Base-by-base conservation (phyloP, 805 yeast genomes). In the Yarrowia sp. region DNA sequence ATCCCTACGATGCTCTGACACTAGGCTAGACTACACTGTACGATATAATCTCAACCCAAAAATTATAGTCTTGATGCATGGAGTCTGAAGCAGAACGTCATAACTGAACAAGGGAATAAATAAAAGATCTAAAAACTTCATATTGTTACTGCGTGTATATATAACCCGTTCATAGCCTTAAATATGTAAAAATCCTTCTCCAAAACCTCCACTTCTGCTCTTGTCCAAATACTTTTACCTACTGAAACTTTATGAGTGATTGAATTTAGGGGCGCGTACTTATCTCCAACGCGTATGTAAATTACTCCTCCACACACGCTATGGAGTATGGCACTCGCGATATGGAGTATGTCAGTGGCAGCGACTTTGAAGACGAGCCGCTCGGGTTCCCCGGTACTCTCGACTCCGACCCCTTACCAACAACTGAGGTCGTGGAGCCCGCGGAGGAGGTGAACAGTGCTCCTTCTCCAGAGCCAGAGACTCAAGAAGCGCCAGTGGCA, bases 321-420 rank as follows among this genome's bases (percentile, higher is more conserved):
- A 54, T 54, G 61, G 59, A 51, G 59, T 14, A 35, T 51, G 54
- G 32, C 54, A 30, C 38, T 32, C 38, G 54, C 54, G 54, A 22
- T 40, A 51, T 51, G 58, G 61, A 54, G 33, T 26, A 54, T 19
- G 33, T 54, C 46, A 54, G 61, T 38, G 61, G 61, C 61, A 54
- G 61, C 19, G 61, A 54, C 61, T 54, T 54, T 38, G 61, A 54
- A 46, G 61, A 54, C 46, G 61, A 54, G 61, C 35, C 21, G 24
- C 46, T 54, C 46, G 61, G 46, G 17, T 54, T 54, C 46, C 61
- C 61, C 14, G 43, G 59, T n/a, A 51, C 59, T 4, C 59, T 51
- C 7, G 59, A 51, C 9, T 51, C 59, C 22, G 59, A 51, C 44
- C 59, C 59, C 9, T 17, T 51, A n/a, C 59, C 59, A 11, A 9